A percentile compares a stretch with the other conserved stretches of the same genome.
Conservation (phyloP, 352 stramenopile genomes). For the Globisporangium parvum region DNA sequence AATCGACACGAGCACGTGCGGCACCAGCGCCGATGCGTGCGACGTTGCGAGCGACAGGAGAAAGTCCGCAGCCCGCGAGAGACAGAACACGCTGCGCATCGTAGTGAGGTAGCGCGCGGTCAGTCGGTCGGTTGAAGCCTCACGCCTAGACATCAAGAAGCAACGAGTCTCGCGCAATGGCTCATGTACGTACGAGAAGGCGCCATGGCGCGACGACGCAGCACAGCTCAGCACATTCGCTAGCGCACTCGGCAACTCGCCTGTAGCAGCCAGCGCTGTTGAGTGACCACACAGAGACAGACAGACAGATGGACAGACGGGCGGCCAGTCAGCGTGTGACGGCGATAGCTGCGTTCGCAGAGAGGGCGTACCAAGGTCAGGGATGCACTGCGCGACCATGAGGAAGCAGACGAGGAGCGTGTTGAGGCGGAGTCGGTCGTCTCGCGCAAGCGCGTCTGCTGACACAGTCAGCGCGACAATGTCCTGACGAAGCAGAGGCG, state of each 20-base stretch:
- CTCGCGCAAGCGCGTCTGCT: constrained; percentile 17
- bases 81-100: constrained; percentile 20
- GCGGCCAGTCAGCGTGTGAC: too few species aligned
- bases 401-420: constrained; percentile 46
- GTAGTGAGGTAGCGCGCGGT: not conserved
- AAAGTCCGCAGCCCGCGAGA: constrained; percentile 37
- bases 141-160: not conserved
- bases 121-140: not conserved
- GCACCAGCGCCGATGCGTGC: constrained; percentile 19
- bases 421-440: constrained; percentile 27
- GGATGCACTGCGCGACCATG: constrained; percentile 44
- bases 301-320: constrained; percentile 5
- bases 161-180: not conserved
- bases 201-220: constrained; percentile 18
- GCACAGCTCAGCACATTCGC: constrained; percentile 26
- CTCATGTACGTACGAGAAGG: constrained; percentile 35
- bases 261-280: constrained; percentile 5
- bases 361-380: constrained; percentile 27
- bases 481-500: constrained; percentile 23
- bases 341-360: too few species aligned
- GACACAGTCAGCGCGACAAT: constrained; percentile 32
- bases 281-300: too few species aligned
- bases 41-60: constrained; percentile 24
- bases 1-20: constrained; percentile 21
- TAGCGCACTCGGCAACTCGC: constrained; percentile 17